Evolutionary conservation across 352 stramenopile species (phyloP), one percentile per base, ranked within the genome.

Genomic region (Phytophthora constricta): DNA sequence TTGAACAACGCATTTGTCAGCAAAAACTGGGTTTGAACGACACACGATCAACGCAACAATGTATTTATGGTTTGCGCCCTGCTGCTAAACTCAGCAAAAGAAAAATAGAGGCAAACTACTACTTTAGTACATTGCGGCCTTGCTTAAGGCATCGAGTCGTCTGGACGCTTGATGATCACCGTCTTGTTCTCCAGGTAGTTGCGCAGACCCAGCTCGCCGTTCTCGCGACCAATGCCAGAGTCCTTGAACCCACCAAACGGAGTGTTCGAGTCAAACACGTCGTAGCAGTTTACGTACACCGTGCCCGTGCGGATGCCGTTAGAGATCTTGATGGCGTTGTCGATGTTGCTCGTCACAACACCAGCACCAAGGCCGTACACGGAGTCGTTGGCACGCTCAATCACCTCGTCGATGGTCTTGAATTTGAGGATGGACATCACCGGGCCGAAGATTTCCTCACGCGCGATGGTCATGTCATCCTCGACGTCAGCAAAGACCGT

Each of bases 201-300:
- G 41, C 70, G 58, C n/a, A 96, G 87, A 25, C 80, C 85, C 28
- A 77, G 62, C 60, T 91, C 68, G 42, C 86, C 86, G 26, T 80
- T 81, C 72, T 96, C 88, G 23, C 89, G 84, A 53, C 89, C 89
- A 27, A 93, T 70, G 37, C 89, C 89, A 47, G 83, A 93, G 68
- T 94, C 75, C 86, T 95, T 94, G 79, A 86, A 93, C 43, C 89
- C 89, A 17, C 89, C 88, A 51, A 95, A 96, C 17, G 86, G 82
- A 61, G 96, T 93, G 63, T 87, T 84, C 31, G 75, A 78, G 59
- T 96, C 91, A 31, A 96, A 94, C 17, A 96, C 64, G 42, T 97
- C 81, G 77, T 98, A 98, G 74, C 84, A 97, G 81, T 98, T 99
- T 13, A 98, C 84, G 67, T 95, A 97, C 31, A 98, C 90, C 22